Percentiles rank a stretch among this genome's conserved stretches.
These are phyloP conservation scores for Boletus calvinii DNA, from an alignment of 1,284 basidiomycete genomes.

Conservation along the genomic window DNA sequence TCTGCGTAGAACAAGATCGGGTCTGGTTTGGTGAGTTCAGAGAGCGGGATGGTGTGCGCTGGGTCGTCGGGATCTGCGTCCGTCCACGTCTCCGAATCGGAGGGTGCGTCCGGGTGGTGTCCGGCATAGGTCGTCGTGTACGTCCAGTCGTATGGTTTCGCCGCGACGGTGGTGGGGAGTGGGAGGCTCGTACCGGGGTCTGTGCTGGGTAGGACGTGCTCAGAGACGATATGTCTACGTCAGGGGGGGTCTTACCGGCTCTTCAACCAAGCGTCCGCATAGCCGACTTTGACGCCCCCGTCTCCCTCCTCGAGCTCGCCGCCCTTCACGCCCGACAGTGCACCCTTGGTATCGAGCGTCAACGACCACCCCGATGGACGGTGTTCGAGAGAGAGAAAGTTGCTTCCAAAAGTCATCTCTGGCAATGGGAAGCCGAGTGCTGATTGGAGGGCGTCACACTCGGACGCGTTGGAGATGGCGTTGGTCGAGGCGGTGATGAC, in stretches of 20 bases:
- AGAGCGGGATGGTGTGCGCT: constrained; percentile 71
- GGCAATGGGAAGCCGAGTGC: constrained; percentile 79
- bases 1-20: constrained; percentile 96
- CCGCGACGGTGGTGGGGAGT: constrained; percentile 69
- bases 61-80: constrained; percentile 52
- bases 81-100: constrained; percentile 41
- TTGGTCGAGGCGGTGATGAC: constrained; percentile 61
- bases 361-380: constrained; percentile 62
- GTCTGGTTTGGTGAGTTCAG: constrained; percentile 84
- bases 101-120: constrained; percentile 34
- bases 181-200: constrained; percentile 62
- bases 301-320: constrained; percentile 77
- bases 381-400: constrained; percentile 69
- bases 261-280: constrained; percentile 92
- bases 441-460: constrained; percentile 68
- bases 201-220: constrained; percentile 37
- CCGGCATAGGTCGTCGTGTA: constrained; percentile 91
- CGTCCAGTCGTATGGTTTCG: constrained; percentile 97
- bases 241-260: constrained; percentile 65
- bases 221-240: constrained; percentile 8
- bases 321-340: constrained; percentile 73
- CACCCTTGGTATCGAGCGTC: constrained; percentile 67
- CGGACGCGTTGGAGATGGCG: constrained; percentile 74
- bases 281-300: constrained; percentile 90
- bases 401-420: constrained; percentile 97